A percentile compares a stretch with the other conserved stretches of the same genome.
Conservation (phyloP, 192 early-diverging fungal genomes). For the Backusella westeae region DNA sequence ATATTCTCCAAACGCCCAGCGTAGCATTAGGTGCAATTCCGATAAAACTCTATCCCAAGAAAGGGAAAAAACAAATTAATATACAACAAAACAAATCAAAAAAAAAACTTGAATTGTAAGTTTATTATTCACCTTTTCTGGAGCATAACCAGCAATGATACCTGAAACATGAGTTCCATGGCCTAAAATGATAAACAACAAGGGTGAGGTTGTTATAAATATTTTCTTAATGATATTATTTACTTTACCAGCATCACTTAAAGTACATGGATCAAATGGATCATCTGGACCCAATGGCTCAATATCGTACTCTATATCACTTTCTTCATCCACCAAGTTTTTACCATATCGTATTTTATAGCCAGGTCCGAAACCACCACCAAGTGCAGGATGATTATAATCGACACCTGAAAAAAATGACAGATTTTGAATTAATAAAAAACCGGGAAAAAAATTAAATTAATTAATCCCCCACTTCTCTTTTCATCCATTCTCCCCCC, state of each 20-base stretch:
- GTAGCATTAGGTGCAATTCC: conserved; percentile 67
- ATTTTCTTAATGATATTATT: not conserved
- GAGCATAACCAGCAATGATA: conserved; percentile 45
- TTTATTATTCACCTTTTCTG: conserved; percentile 12
- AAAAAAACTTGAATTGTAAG: not conserved
- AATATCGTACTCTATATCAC: conserved; percentile 21
- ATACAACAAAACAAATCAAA: not conserved
- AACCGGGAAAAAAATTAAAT: not conserved
- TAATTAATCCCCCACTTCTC: not conserved
- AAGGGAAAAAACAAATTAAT: not conserved
- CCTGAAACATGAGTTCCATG: conserved; percentile 69
- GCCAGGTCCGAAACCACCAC: conserved; percentile 60
- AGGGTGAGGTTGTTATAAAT: not conserved
- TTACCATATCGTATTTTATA: conserved; percentile 58
- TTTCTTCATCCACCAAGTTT: conserved; percentile 60
- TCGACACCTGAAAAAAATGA: conserved; percentile 38
- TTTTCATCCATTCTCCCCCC: not conserved
- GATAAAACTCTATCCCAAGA: conserved; percentile 31
- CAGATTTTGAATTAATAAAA: not conserved
- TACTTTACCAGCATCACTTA: conserved; percentile 4
- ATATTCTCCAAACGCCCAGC: conserved; percentile 76
- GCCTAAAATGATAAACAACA: conserved; percentile 26
- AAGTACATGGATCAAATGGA: conserved; percentile 41
- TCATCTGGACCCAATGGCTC: conserved; percentile 27
- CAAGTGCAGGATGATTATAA: conserved; percentile 63